Percentiles rank a stretch among this genome's conserved stretches.
Evolutionary conservation across 106 monocot genomes (phyloP).

Genomic region (Dendrobium nobile): DNA sequence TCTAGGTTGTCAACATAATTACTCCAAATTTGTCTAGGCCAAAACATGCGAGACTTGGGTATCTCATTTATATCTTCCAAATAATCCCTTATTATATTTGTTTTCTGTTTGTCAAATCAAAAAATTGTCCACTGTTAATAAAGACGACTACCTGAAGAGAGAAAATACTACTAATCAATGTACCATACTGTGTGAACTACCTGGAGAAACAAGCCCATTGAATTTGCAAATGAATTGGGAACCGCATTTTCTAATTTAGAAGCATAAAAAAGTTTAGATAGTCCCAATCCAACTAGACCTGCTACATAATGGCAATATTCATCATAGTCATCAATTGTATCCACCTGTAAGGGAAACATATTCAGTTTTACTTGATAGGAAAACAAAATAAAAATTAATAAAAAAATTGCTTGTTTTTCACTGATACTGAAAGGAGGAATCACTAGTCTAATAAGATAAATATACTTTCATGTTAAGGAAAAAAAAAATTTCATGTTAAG

Average conservation of each 20-base stretch:
- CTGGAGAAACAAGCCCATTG: constrained; percentile 99
- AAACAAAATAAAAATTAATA: not conserved
- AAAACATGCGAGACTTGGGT: constrained; percentile 95
- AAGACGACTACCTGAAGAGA: not conserved
- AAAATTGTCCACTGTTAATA: not conserved
- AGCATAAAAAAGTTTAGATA: constrained; percentile 93
- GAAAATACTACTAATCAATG: not conserved
- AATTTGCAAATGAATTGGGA: constrained; percentile 85
- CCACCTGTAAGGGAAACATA: constrained; percentile 51
- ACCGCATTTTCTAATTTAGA: constrained; percentile 63
- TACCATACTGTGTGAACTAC: constrained; percentile 15
- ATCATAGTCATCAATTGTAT: constrained; percentile 87
- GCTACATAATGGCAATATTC: constrained; percentile 99
- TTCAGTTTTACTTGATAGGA: not conserved
- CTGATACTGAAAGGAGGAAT: not conserved
- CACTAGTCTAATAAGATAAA: not conserved
- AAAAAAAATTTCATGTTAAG: no score
- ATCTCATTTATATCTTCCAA: constrained; percentile 99
- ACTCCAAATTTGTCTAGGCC: constrained; percentile 91
- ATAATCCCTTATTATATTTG: constrained; percentile 96
- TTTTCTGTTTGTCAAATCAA: constrained; percentile 56
- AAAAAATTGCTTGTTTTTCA: not conserved
- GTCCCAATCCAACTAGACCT: constrained; percentile 86
- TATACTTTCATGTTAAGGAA: no score
- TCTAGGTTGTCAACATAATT: constrained; percentile 95